These are phyloP conservation scores for Sphaerostilbella broomeana DNA, from an alignment of 2,329 filamentous ascomycete species.

Conservation along the genomic window DNA sequence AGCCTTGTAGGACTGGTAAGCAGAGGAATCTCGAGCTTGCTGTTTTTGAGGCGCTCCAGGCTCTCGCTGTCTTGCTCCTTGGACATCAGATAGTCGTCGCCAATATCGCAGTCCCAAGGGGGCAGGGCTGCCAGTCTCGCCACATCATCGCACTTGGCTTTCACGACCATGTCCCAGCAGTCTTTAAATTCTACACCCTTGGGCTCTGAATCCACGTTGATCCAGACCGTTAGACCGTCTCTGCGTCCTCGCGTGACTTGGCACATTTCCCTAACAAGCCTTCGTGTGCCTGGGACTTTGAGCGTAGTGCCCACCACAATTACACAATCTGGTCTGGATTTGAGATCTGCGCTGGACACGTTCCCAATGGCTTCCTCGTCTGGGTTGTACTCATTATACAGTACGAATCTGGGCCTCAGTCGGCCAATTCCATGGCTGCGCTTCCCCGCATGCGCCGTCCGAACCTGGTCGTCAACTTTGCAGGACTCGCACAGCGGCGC, in stretches of 20 bases:
- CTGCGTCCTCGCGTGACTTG: constrained; percentile 73
- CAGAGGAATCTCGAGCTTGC: constrained; percentile 27
- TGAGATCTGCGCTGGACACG: constrained; percentile 79
- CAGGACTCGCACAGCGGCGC: constrained; percentile 76
- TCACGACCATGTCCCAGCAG: constrained; percentile 87
- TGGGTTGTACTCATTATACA: constrained; percentile 96
- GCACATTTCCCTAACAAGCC: constrained; percentile 87
- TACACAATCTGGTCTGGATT: constrained; percentile 79
- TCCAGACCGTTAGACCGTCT: constrained; percentile 86
- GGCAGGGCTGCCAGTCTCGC: constrained; percentile 63
- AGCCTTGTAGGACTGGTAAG: constrained; percentile 20
- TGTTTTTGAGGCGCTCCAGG: constrained; percentile 33
- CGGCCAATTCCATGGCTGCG: constrained; percentile 89
- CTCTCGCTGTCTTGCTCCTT: constrained; percentile 37
- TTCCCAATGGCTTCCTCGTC: constrained; percentile 94
- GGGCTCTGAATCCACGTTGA: constrained; percentile 84
- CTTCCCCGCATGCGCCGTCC: constrained; percentile 71
- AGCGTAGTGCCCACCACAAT: constrained; percentile 93
- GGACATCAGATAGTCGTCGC: constrained; percentile 42
- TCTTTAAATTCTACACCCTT: constrained; percentile 79
- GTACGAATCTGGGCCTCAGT: constrained; percentile 83
- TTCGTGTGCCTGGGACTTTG: constrained; percentile 86
- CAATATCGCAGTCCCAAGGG: constrained; percentile 49
- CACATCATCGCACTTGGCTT: constrained; percentile 81
- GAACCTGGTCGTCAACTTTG: constrained; percentile 65